A percentile compares a stretch with the other conserved stretches of the same genome.
Evolutionary conservation across 2,329 filamentous ascomycete genomes (phyloP).

Genomic region (Fragosphaeria purpurea): DNA sequence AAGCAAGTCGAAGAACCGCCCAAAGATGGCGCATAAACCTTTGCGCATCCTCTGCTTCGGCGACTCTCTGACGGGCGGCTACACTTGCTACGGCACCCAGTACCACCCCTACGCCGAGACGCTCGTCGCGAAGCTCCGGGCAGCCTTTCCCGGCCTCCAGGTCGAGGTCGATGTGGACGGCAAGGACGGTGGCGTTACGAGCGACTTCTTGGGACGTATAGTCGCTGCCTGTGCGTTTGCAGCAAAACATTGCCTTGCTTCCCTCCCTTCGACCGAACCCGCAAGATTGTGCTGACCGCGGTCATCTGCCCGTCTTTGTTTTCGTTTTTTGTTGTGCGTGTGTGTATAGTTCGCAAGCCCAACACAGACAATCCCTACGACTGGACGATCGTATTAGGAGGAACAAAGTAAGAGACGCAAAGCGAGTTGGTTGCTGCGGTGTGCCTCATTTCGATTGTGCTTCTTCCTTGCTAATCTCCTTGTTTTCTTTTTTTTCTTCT

Average conservation of each 20-base stretch:
- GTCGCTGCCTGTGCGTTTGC: slow-evolving; percentile 13
- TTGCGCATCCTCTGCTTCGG: slow-evolving; percentile 54
- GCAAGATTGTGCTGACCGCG: too few species aligned
- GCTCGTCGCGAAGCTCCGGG: slow-evolving; percentile 34
- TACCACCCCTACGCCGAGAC: slow-evolving; percentile 44
- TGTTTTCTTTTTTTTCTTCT: not conserved
- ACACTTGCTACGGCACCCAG: slow-evolving; percentile 27
- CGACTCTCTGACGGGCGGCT: slow-evolving; percentile 54
- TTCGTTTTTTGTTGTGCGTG: too few species aligned
- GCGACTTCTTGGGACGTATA: slow-evolving; percentile 17
- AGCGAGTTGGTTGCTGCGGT: too few species aligned
- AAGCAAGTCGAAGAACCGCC: too few species aligned
- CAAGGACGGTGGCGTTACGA: slow-evolving; percentile 16
- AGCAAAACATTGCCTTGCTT: not conserved
- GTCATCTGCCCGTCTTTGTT: too few species aligned
- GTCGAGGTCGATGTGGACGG: slow-evolving; percentile 21
- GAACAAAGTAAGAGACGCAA: slow-evolving; percentile 39
- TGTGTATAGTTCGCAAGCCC: not conserved
- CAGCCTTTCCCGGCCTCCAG: slow-evolving; percentile 27
- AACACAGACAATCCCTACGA: slow-evolving; percentile 29
- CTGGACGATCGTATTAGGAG: slow-evolving; percentile 54
- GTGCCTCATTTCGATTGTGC: too few species aligned
- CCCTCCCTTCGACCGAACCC: too few species aligned
- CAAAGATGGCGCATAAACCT: slow-evolving; percentile 16
- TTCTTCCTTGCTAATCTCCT: too few species aligned